A percentile compares a stretch with the other conserved stretches of the same genome.
Conservation (phyloP, 129 eudicot genomes). For the Artemisia annua region DNA sequence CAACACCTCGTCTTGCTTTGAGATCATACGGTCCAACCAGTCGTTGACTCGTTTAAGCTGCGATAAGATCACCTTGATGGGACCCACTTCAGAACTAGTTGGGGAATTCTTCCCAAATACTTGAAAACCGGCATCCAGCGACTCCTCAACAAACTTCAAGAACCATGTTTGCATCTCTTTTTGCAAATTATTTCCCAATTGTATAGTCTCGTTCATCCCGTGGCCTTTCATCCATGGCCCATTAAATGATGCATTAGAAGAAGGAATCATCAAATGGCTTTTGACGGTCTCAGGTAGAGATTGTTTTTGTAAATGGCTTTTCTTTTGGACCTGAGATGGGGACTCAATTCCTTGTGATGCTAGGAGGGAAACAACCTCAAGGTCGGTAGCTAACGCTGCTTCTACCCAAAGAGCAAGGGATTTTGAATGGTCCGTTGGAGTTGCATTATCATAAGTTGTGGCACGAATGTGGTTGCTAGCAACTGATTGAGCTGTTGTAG, state of each 20-base stretch:
- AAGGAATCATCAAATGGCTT: conserved; percentile 33
- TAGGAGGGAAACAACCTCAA: conserved; percentile 81
- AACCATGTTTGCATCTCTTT: conserved; percentile 95
- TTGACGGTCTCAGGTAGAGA: conserved; percentile 40
- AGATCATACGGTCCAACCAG: conserved; percentile 78
- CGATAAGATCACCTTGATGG: conserved; percentile 73
- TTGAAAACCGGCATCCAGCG: conserved; percentile 93
- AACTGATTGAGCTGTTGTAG: conserved; percentile 46
- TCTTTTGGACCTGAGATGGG: conserved; percentile 39
- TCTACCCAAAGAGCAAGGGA: conserved; percentile 86
- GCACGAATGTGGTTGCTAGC: conserved; percentile 30
- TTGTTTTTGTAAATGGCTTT: conserved; percentile 36
- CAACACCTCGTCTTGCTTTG: conserved; percentile 59
- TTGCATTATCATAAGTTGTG: conserved; percentile 29
- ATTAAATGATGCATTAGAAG: conserved; percentile 28
- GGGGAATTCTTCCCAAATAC: conserved; percentile 52
- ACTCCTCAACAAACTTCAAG: conserved; percentile 74
- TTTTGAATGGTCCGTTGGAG: conserved; percentile 50
- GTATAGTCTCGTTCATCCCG: conserved; percentile 42
- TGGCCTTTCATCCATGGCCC: conserved; percentile 49
- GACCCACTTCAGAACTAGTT: conserved; percentile 39
- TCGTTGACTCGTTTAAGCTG: conserved; percentile 93
- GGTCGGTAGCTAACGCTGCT: conserved; percentile 97
- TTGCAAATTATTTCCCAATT: conserved; percentile 60
- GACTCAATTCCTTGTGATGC: conserved; percentile 51